These are phyloP conservation scores for Ceratobasidium sp. DNA, from an alignment of 1,284 basidiomycete species.

Conservation along the genomic window DNA sequence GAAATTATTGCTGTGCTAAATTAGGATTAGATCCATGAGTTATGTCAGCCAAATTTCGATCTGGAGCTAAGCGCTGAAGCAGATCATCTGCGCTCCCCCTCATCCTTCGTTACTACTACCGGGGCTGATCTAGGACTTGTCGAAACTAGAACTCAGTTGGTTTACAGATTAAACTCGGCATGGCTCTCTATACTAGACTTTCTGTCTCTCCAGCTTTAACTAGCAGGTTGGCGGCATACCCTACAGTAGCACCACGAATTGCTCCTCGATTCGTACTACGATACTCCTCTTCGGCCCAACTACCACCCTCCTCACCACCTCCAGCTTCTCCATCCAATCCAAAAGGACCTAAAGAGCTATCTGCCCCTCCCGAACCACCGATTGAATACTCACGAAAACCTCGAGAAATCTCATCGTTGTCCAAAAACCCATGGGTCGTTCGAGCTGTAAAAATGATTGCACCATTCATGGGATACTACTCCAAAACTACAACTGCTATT, in stretches of 20 bases:
- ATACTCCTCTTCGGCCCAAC: conserved; percentile 16
- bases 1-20: background rate
- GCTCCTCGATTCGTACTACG: conserved; percentile 10
- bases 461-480: conserved; percentile 47
- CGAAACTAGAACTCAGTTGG: background rate
- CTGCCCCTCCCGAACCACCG: conserved; percentile 27
- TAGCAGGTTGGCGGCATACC: background rate
- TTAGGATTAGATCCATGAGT: background rate
- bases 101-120: background rate
- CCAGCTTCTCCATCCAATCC: background rate
- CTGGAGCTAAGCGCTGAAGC: background rate
- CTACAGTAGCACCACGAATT: background rate
- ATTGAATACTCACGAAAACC: conserved; percentile 39
- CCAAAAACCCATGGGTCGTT: conserved; percentile 44
- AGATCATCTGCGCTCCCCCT: background rate
- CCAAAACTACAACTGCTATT: conserved; percentile 50
- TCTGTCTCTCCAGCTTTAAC: background rate
- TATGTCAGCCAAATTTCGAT: conserved; percentile 39
- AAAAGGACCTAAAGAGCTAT: conserved; percentile 24
- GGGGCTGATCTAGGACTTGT: background rate
- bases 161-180: background rate
- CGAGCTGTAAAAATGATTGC: conserved; percentile 46
- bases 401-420: conserved; percentile 22
- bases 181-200: background rate
- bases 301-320: no score